These are phyloP conservation scores for Fusarium begoniae DNA, from an alignment of 2,329 filamentous ascomycete species.

Conservation along the genomic window DNA sequence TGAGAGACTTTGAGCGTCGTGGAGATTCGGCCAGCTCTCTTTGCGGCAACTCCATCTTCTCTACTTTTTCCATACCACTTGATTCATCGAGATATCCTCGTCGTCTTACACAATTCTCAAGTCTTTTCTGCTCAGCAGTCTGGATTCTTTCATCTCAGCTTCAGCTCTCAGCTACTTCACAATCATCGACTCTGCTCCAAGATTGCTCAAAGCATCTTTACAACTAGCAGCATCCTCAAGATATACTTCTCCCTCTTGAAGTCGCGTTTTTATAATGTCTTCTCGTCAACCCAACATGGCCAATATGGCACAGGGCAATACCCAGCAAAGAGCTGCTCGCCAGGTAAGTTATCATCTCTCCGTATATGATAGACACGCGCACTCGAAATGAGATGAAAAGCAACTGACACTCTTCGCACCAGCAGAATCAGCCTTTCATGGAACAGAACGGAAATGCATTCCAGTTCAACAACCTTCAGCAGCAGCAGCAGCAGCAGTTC, in stretches of 20 bases:
- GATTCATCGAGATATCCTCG: background rate
- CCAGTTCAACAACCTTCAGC: background rate
- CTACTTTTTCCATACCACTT: background rate
- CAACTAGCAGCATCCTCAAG: background rate
- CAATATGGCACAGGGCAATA: background rate
- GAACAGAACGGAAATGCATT: background rate
- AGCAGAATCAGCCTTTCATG: background rate
- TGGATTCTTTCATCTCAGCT: background rate
- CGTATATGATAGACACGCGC: background rate
- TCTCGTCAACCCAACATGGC: background rate
- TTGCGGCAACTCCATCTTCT: background rate
- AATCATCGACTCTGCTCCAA: background rate
- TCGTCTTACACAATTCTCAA: background rate
- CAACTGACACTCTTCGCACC: slow-evolving; percentile 1
- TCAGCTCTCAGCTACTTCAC: background rate
- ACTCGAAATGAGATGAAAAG: background rate
- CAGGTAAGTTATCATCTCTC: slow-evolving; percentile 1
- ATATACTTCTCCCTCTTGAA: background rate
- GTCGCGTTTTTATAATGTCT: slow-evolving; percentile 9
- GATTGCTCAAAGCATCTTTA: background rate
- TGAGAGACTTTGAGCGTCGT: background rate
- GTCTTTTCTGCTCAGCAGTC: slow-evolving; percentile 1
- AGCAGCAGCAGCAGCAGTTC: slow-evolving; percentile 4
- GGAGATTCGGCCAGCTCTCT: background rate
- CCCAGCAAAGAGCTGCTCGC: background rate